These are phyloP conservation scores for Plasmodium adleri DNA, from an alignment of 169 alveolate genomes.

Conservation along the genomic window DNA sequence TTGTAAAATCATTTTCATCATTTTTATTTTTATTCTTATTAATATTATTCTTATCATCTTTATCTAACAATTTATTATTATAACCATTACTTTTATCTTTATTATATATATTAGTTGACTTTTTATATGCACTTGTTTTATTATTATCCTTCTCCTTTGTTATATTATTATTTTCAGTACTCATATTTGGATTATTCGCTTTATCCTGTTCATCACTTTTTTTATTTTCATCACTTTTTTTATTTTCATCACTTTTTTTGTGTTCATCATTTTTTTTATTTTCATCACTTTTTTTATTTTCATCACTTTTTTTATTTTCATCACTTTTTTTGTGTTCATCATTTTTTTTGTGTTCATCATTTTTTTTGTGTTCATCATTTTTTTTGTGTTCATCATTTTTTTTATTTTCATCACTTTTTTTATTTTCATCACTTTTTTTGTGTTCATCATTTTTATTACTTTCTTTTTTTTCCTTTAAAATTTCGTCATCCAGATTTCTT, in stretches of 20 bases:
- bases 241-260: background rate
- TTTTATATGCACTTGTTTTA: background rate
- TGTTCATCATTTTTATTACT: background rate
- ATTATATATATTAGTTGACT: background rate
- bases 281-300: background rate
- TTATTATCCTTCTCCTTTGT: constrained; percentile 2
- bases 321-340: background rate
- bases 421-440: background rate
- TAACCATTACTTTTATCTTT: background rate
- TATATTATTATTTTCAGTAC: background rate
- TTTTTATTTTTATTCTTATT: background rate
- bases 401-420: background rate
- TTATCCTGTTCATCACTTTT: background rate
- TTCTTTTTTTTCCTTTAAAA: background rate
- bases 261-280: background rate
- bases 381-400: background rate
- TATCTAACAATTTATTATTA: background rate
- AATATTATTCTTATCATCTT: background rate
- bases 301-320: background rate
- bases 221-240: background rate
- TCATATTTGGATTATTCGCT: background rate
- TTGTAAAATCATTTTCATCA: background rate
- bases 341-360: background rate
- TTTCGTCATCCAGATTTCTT: background rate
- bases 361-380: background rate